Base-by-base conservation (phyloP, 164 flowering plant genomes). In the Nelumbo lutea region DNA sequence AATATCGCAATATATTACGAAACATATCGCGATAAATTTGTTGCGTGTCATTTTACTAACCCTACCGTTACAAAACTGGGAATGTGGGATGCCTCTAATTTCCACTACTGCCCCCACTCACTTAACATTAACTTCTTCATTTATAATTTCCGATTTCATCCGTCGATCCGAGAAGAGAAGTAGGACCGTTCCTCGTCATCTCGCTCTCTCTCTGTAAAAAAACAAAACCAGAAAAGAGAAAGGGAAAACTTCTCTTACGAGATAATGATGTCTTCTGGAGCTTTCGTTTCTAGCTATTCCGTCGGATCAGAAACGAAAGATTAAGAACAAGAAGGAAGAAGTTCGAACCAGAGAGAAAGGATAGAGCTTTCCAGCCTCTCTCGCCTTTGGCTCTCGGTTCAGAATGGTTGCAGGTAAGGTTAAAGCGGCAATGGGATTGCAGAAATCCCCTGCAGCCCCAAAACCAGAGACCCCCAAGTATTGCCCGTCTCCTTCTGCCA, bases 341-440 rank as follows among this genome's bases (percentile, higher is more conserved):
- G 47, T 55, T 40, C 13, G 43, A 56, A 62, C 40, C 3, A 63
- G 51, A 61, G 42, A 43, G 65, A 27, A 42, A 62, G 60, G 8
- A 2, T 6, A 15, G 42, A 27, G 42, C 1, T 41, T 45, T 44
- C 39, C 53, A 50, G 11, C 53, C n/a, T 15, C 7, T 40, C 41
- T 58, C 27, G 27, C 38, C 47, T 47, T 41, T 3, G 52, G 39
- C 44, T 51, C 43, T 44, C 43, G 55, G 47, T 11, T 53, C 9
- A 9, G 44, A 40, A 93, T 93, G 97, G 98, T 90, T 40, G 90
- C 86, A 2, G 93, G 96, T 1, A 91, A 93, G 78, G 89, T 91
- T 3, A 89, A 84, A 67, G 64, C 70, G 51, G 85, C 87, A 42
- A 84, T 85, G 89, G 93, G 96, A 3, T 66, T 89, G 8, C 90